phyloP scores from a whole-genome alignment of 2,329 filamentous ascomycete genomes.

The Beauveria sp. region DNA sequence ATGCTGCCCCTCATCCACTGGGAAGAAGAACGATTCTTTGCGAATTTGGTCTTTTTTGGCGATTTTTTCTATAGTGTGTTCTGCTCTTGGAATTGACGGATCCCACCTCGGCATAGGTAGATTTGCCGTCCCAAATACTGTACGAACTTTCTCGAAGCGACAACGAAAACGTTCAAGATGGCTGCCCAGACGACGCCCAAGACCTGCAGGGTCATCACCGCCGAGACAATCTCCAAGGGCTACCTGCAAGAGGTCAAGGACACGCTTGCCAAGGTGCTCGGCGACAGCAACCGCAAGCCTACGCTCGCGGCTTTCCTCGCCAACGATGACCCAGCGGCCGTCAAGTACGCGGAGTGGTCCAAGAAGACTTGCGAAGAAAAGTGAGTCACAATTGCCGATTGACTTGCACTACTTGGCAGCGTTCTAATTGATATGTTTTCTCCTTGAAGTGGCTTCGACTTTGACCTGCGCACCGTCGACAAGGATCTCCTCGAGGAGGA shows the following conservation, averaged over 20 bases:
- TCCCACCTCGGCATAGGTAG: background rate
- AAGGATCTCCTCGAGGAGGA: conserved; percentile 87
- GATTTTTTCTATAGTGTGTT: background rate
- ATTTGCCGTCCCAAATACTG: background rate
- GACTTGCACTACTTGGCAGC: background rate
- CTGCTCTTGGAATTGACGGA: background rate
- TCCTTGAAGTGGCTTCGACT: conserved; percentile 68
- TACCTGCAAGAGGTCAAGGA: conserved; percentile 72
- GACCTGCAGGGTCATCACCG: conserved; percentile 89
- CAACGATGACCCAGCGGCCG: conserved; percentile 81
- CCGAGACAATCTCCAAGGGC: conserved; percentile 76
- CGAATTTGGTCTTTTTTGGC: background rate
- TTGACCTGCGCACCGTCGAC: conserved; percentile 74
- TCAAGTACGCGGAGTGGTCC: conserved; percentile 95
- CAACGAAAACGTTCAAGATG: background rate
- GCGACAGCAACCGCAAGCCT: conserved; percentile 48
- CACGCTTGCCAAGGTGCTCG: conserved; percentile 63
- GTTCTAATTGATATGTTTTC: background rate
- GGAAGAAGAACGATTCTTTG: background rate
- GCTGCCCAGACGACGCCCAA: conserved; percentile 25
- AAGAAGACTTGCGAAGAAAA: conserved; percentile 94
- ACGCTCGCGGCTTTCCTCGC: conserved; percentile 86
- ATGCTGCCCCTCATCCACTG: conserved; percentile 5
- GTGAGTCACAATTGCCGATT: conserved; percentile 46
- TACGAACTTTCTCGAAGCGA: background rate